Base-by-base conservation (phyloP, 2,329 filamentous ascomycete species). In the Aspergillus sp. region DNA sequence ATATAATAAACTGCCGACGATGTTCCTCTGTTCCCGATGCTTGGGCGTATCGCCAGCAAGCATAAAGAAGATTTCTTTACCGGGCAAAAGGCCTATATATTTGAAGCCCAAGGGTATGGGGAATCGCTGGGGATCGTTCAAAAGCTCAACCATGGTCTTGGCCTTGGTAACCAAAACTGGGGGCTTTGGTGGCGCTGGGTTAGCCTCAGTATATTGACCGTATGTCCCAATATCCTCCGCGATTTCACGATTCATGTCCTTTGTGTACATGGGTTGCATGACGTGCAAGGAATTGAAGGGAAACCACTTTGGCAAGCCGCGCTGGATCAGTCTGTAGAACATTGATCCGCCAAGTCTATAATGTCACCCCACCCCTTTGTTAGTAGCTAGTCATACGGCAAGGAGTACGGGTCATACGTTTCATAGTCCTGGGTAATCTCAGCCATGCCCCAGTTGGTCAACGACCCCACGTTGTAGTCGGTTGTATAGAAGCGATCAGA, bases 401-500 rank as follows among this genome's bases (percentile, higher is more conserved):
- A n/a, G n/a, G n/a, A n/a, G n/a, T n/a, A n/a, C n/a, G n/a, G n/a
- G n/a, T n/a, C 47, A 37, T 46, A 52, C 48, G 44, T 49, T 11
- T 51, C 44, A 33, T 51, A 51, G 45, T 69, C 61, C 6, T 59
- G 52, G 6, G 61, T 54, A 38, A 66, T 60, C 43, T 68, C 62
- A 5, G 54, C 54, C 49, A 62, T 66, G 5, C 68, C 68, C 68
- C 68, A 71, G 41, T 60, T 65, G 32, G 68, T 71, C 29, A 70
- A 50, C 26, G 58, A 63, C 2, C 57, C 57, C 1, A 64, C 58
- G 6, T 59, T 64, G 44, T 60, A 69, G 40, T 69, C 67, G 50
- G 64, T 47, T 4, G 68, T 71, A 45, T 66, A 64, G 51, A 70
- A 68, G 9, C 68, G 52, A 44, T 71, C 68, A 6, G 63, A 61